Percentiles rank a stretch among this genome's conserved stretches.
Evolutionary conservation across 768 basidiomycete species (phyloP).

Genomic region (Boletus vermiculosoides): DNA sequence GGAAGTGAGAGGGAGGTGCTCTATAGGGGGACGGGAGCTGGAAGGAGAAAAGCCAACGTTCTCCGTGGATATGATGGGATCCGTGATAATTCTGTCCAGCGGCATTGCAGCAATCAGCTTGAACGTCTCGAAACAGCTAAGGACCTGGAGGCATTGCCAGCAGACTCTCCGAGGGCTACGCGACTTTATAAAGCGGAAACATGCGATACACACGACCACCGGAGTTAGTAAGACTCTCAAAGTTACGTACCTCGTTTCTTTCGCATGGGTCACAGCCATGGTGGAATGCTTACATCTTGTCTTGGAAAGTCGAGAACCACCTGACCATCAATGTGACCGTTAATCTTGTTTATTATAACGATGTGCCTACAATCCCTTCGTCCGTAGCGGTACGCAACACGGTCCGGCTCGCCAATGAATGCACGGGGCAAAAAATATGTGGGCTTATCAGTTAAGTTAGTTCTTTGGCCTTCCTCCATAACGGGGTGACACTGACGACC

Average conservation of each 20-base stretch:
- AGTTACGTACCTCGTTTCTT: constrained; percentile 23
- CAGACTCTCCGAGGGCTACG: neutral
- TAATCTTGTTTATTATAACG: neutral
- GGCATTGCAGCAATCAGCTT: constrained; percentile 16
- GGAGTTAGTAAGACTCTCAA: constrained; percentile 5
- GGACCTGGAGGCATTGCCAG: constrained; percentile 9
- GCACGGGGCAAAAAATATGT: neutral
- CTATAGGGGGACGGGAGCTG: constrained; percentile 16
- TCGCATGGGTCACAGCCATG: constrained; percentile 10
- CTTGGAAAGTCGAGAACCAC: neutral
- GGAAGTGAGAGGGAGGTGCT: constrained; percentile 14
- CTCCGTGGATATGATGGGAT: constrained; percentile 36
- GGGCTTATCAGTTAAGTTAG: neutral
- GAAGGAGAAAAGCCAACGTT: constrained; percentile 30
- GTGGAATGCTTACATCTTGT: neutral
- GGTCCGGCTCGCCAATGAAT: neutral
- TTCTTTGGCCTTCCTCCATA: neutral
- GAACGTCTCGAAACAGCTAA: neutral
- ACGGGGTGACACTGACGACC: neutral
- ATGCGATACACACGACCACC: constrained; percentile 18
- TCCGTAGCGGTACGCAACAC: neutral
- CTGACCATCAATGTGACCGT: neutral
- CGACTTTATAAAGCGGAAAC: constrained; percentile 26
- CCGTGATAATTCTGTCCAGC: constrained; percentile 33
- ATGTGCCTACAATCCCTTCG: neutral